phyloP scores from a whole-genome alignment of 2,329 filamentous ascomycete species.

The Berkeleyomyces basicola region DNA sequence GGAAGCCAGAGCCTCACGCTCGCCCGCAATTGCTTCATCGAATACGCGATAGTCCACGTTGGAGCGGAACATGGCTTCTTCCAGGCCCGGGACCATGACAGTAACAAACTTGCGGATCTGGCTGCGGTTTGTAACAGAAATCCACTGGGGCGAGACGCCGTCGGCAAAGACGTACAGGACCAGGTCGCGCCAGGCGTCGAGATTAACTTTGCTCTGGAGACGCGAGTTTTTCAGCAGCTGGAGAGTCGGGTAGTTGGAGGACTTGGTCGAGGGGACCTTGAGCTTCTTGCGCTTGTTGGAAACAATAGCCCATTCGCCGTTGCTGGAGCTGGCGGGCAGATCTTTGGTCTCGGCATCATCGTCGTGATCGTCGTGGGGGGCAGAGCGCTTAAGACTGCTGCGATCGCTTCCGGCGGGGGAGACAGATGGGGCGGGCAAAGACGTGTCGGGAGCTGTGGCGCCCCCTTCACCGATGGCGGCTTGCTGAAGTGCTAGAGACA shows the following conservation, averaged over 20 bases:
- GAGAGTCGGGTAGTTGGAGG: slow-evolving; percentile 42
- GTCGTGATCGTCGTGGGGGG: slow-evolving; percentile 27
- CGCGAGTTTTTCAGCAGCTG: slow-evolving; percentile 40
- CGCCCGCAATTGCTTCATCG: slow-evolving; percentile 22
- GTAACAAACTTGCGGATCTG: slow-evolving; percentile 66
- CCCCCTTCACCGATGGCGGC: slow-evolving; percentile 9
- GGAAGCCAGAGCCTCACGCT: slow-evolving; percentile 20
- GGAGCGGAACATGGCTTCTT: slow-evolving; percentile 73
- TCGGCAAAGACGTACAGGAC: slow-evolving; percentile 52
- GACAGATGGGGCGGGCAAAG: neutral
- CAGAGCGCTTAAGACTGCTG: slow-evolving; percentile 32
- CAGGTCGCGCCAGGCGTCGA: slow-evolving; percentile 45
- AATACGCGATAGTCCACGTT: slow-evolving; percentile 26
- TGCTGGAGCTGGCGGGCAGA: slow-evolving; percentile 19
- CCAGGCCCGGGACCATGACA: slow-evolving; percentile 82
- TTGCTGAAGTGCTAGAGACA: slow-evolving; percentile 12
- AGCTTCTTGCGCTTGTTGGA: slow-evolving; percentile 37
- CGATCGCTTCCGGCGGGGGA: slow-evolving; percentile 18
- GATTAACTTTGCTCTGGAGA: slow-evolving; percentile 43
- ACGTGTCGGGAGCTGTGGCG: neutral
- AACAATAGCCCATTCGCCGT: slow-evolving; percentile 39
- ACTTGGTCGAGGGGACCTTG: slow-evolving; percentile 39
- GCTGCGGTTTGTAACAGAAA: slow-evolving; percentile 43
- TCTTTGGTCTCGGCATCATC: slow-evolving; percentile 16
- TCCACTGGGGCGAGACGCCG: slow-evolving; percentile 47